Percentiles rank a stretch among this genome's conserved stretches.
Evolutionary conservation across 768 basidiomycete species (phyloP).

Genomic region (Lyophyllum shimeji): DNA sequence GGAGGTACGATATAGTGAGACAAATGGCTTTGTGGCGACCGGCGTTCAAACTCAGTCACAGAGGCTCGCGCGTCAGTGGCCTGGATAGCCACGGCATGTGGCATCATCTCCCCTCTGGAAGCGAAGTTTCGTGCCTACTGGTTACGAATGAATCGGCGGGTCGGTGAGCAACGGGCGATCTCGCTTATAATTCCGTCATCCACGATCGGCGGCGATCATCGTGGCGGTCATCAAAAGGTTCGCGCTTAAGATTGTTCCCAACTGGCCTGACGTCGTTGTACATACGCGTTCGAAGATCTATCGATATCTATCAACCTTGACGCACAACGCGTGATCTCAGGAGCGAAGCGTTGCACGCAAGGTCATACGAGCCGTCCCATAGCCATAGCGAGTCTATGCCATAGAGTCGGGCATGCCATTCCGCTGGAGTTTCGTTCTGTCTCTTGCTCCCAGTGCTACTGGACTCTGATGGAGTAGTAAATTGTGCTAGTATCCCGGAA

Average conservation of each 20-base stretch:
- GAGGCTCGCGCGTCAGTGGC: not conserved
- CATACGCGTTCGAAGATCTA: constrained; percentile 4
- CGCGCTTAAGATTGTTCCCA: constrained; percentile 18
- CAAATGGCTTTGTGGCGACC: constrained; percentile 7
- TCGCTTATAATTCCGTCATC: constrained; percentile 16
- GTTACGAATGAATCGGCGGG: not conserved
- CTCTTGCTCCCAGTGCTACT: not conserved
- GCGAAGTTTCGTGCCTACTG: constrained; percentile 12
- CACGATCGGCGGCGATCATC: constrained; percentile 24
- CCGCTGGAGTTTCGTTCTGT: not conserved
- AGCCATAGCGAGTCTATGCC: no score
- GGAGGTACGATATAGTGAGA: not conserved
- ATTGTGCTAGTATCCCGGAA: no score
- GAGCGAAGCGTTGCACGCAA: not conserved
- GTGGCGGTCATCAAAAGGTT: constrained; percentile 25
- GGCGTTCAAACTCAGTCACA: constrained; percentile 8
- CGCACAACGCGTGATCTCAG: not conserved
- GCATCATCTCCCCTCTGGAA: constrained; percentile 4
- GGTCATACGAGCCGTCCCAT: not conserved
- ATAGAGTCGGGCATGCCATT: not conserved
- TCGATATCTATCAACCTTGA: not conserved
- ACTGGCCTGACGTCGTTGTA: not conserved
- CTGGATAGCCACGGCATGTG: constrained; percentile 13
- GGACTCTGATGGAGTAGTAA: no score
- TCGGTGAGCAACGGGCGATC: constrained; percentile 7